Conservation (phyloP, 2,329 filamentous ascomycete genomes). For the Apiospora sp. region DNA sequence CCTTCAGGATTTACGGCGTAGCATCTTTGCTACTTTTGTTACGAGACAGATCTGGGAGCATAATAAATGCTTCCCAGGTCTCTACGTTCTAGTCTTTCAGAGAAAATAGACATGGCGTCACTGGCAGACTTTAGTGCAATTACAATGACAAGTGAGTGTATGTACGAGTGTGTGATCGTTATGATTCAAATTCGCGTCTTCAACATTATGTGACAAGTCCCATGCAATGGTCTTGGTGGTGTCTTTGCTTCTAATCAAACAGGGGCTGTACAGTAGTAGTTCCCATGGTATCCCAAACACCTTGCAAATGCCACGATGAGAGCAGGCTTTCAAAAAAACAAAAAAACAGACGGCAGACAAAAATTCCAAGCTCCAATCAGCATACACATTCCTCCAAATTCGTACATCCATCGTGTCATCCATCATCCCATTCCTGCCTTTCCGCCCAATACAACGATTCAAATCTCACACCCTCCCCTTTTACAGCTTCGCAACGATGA, state of each 20-base stretch:
- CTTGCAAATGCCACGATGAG: slow-evolving; percentile 4
- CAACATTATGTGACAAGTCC: not conserved
- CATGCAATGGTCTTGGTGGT: not conserved
- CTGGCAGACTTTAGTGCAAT: not conserved
- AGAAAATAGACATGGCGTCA: slow-evolving; percentile 14
- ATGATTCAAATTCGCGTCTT: slow-evolving; percentile 8
- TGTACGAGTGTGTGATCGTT: not conserved
- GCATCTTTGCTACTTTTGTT: slow-evolving; percentile 10
- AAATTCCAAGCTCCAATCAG: not conserved
- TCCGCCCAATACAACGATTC: not conserved
- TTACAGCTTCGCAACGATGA: slow-evolving; percentile 28
- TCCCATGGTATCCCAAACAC: slow-evolving; percentile 16
- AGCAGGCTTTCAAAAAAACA: slow-evolving; percentile 10
- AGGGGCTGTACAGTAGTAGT: not conserved
- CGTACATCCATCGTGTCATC: not conserved
- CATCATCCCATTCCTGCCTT: not conserved
- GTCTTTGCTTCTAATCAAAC: slow-evolving; percentile 12
- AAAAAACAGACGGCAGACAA: not conserved
- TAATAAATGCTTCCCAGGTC: not conserved
- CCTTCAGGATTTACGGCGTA: slow-evolving; percentile 9
- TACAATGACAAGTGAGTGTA: not conserved
- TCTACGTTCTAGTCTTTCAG: slow-evolving; percentile 22
- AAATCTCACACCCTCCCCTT: not conserved
- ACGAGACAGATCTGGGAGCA: not conserved
- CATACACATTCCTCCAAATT: not conserved